Conservation (phyloP, 2,329 filamentous ascomycete genomes). For the Penicillium oxalicum region DNA sequence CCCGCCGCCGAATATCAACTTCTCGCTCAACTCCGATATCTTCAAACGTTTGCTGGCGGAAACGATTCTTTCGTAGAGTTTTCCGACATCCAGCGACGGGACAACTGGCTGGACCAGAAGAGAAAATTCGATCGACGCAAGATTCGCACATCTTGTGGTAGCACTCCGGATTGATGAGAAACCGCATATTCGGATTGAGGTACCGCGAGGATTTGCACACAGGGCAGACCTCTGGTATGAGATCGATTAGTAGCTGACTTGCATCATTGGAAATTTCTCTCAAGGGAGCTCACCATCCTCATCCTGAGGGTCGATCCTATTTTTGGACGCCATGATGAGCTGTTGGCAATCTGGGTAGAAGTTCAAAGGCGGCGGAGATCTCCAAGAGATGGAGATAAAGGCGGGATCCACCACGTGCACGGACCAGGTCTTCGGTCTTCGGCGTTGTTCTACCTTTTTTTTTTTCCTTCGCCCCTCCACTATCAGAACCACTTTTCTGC, state of each 20-base stretch:
- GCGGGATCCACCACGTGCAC: slow-evolving; percentile 12
- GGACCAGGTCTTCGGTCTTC: slow-evolving; percentile 21
- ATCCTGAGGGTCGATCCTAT: slow-evolving; percentile 33
- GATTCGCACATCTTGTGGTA: slow-evolving; percentile 99
- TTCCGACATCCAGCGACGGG: slow-evolving; percentile 83
- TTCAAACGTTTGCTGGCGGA: slow-evolving; percentile 82
- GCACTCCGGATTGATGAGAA: slow-evolving; percentile 96
- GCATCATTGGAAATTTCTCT: too few species aligned
- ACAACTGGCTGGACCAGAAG: slow-evolving; percentile 82
- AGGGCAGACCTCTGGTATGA: slow-evolving; percentile 69
- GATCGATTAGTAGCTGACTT: slow-evolving; percentile 6
- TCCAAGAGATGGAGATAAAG: slow-evolving; percentile 8
- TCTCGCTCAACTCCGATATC: slow-evolving; percentile 86
- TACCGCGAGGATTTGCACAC: slow-evolving; percentile 97
- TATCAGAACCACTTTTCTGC: neutral
- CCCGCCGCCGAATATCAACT: slow-evolving; percentile 79
- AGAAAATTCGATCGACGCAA: slow-evolving; percentile 92
- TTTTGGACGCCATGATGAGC: slow-evolving; percentile 21
- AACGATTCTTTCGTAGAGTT: slow-evolving; percentile 77
- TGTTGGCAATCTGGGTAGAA: slow-evolving; percentile 3
- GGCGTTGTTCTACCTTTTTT: slow-evolving; percentile 3
- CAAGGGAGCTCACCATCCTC: slow-evolving; percentile 34
- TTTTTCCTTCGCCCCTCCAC: slow-evolving; percentile 4
- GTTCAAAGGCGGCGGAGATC: slow-evolving; percentile 8
- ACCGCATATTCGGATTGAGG: slow-evolving; percentile 87